Evolutionary conservation across 805 yeast genomes (phyloP).

Genomic region (Monosporozyma aerobia): DNA sequence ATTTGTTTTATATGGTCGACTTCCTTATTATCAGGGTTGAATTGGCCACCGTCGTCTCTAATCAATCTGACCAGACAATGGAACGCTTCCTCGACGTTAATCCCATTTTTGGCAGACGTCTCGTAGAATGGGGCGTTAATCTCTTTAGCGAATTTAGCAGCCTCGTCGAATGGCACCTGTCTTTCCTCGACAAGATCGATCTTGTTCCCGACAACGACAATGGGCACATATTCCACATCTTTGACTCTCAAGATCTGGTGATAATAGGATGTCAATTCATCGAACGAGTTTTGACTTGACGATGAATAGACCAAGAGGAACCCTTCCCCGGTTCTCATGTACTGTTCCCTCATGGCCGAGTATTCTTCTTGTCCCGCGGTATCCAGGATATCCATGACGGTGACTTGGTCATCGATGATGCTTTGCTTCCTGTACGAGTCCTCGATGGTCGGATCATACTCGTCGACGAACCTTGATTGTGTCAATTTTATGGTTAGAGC

Average conservation of each 20-base stretch:
- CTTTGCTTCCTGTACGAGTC: constrained; percentile 85
- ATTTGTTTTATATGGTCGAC: background rate
- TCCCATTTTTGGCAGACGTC: constrained; percentile 84
- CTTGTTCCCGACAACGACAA: constrained; percentile 75
- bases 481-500: constrained; percentile 92
- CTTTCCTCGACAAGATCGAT: constrained; percentile 67
- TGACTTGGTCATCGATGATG: constrained; percentile 68
- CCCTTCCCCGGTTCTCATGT: constrained; percentile 95
- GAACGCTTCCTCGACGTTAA: constrained; percentile 83
- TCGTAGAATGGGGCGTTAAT: constrained; percentile 74
- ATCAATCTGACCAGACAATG: constrained; percentile 56
- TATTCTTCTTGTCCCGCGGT: constrained; percentile 99
- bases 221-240: constrained; percentile 67
- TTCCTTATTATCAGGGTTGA: background rate
- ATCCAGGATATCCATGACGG: constrained; percentile 80
- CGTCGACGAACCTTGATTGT: constrained; percentile 92
- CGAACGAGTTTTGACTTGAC: constrained; percentile 75
- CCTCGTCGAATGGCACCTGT: constrained; percentile 64
- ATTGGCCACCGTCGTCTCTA: constrained; percentile 30
- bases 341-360: constrained; percentile 86
- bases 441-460: constrained; percentile 97
- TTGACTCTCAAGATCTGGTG: constrained; percentile 74
- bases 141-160: constrained; percentile 49
- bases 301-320: constrained; percentile 82
- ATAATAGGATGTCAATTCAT: constrained; percentile 71